These are phyloP conservation scores for Solanum stenotomum DNA, from an alignment of 257 asterid genomes.

Conservation along the genomic window DNA sequence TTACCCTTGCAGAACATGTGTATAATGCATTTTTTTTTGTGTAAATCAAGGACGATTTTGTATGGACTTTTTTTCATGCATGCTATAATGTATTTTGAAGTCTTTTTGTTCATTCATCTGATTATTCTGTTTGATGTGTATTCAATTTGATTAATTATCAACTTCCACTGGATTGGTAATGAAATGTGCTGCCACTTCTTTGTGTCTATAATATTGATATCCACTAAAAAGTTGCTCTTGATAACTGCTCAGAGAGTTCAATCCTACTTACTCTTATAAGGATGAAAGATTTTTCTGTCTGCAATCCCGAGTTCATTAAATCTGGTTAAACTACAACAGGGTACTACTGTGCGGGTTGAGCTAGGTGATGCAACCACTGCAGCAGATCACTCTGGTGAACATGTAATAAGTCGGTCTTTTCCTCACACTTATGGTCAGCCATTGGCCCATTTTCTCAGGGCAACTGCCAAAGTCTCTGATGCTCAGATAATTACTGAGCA, in stretches of 20 bases:
- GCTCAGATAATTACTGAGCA: constrained; percentile 82
- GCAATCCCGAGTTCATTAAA: not conserved
- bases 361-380: constrained; percentile 77
- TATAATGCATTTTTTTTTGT: not conserved
- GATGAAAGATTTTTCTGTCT: not conserved
- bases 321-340: constrained; percentile 32
- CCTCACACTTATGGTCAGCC: constrained; percentile 93
- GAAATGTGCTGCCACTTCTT: not conserved
- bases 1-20: not conserved
- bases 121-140: not conserved
- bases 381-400: constrained; percentile 65
- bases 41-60: not conserved
- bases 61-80: not conserved
- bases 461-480: constrained; percentile 62
- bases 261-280: not conserved
- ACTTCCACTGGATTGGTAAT: not conserved
- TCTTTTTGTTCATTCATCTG: not conserved
- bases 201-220: not conserved
- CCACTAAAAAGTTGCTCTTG: not conserved
- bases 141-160: not conserved
- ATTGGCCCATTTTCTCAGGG: constrained; percentile 75
- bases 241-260: not conserved
- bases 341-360: constrained; percentile 91
- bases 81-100: not conserved
- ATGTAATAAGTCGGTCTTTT: constrained; percentile 64